Evolutionary conservation across 768 basidiomycete genomes (phyloP), one percentile per base, ranked within the genome.

Genomic region (Basidioascus undulatus): DNA sequence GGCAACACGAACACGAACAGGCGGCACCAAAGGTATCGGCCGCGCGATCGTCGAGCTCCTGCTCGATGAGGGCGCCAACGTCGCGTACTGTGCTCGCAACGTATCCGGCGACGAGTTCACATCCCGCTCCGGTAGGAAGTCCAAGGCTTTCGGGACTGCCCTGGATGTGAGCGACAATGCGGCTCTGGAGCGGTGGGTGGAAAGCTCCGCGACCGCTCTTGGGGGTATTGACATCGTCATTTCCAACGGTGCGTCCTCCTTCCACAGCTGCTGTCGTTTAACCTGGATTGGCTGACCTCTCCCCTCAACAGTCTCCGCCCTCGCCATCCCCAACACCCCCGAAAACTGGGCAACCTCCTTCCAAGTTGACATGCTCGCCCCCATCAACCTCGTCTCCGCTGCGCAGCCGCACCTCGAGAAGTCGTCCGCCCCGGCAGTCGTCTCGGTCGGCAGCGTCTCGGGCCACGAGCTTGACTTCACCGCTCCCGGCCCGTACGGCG

Each of bases 1-100:
- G n/a, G n/a, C n/a, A n/a, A n/a, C n/a, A n/a, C n/a, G n/a, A n/a
- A n/a, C n/a, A n/a, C n/a, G n/a, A n/a, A 38, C 37, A 4, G 37
- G 37, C 23, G 37, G 37, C 5, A 38, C 37, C 25, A 38, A 38
- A 21, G 37, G 37, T 27, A 38, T 38, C 37, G 37, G 37, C 5
- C 37, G 37, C 9, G 13, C 37, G 37, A 38, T 38, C 37, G 37
- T 38, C 6, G 24, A 38, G 37, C 37, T 26, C 37, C 30, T 38
- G 25, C 24, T 38, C 8, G 37, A 24, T 9, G 37, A 38, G 18
- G 37, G 37, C 11, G 37, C 37, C n/a, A 38, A 38, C 24, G 37
- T 38, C 24, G 37, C 37, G n/a, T 38, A 26, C 37, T 38, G 37
- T 19, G 37, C 37, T 6, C 37, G 37, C 5, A 38, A 24, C n/a